These are phyloP conservation scores for Hydnum rufescens DNA, from an alignment of 768 basidiomycete genomes.

Conservation along the genomic window DNA sequence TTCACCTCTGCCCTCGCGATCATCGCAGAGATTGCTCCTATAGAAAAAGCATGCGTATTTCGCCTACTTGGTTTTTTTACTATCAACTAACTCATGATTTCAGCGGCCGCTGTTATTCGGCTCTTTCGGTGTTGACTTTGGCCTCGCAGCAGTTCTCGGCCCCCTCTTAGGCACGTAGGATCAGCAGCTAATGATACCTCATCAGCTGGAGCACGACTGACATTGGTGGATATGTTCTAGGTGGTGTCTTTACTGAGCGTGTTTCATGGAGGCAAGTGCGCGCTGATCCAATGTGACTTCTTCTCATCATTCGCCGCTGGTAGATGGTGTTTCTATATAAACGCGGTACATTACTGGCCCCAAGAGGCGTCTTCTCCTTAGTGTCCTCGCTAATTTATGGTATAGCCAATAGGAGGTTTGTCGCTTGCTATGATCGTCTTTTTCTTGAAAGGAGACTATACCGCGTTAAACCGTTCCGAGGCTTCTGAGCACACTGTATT, in stretches of 20 bases:
- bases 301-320: neutral
- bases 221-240: too few species aligned
- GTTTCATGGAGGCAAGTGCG: slow-evolving; percentile 28
- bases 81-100: too few species aligned
- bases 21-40: slow-evolving; percentile 15
- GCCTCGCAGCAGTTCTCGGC: slow-evolving; percentile 26
- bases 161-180: too few species aligned
- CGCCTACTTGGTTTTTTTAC: slow-evolving; percentile 24
- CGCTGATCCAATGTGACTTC: slow-evolving; percentile 20
- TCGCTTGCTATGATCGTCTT: slow-evolving; percentile 11
- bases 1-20: slow-evolving; percentile 13
- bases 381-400: neutral
- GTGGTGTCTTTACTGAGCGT: slow-evolving; percentile 27
- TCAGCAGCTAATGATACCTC: too few species aligned
- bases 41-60: too few species aligned
- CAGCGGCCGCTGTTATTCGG: slow-evolving; percentile 2
- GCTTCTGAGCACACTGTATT: neutral
- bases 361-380: neutral
- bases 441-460: slow-evolving; percentile 8
- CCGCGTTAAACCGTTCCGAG: neutral
- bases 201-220: too few species aligned
- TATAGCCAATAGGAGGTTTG: slow-evolving; percentile 9
- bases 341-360: neutral
- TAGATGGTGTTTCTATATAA: neutral
- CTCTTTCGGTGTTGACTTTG: slow-evolving; percentile 16